Conservation (phyloP, 2,329 filamentous ascomycete species). For the Lojkania enalia region DNA sequence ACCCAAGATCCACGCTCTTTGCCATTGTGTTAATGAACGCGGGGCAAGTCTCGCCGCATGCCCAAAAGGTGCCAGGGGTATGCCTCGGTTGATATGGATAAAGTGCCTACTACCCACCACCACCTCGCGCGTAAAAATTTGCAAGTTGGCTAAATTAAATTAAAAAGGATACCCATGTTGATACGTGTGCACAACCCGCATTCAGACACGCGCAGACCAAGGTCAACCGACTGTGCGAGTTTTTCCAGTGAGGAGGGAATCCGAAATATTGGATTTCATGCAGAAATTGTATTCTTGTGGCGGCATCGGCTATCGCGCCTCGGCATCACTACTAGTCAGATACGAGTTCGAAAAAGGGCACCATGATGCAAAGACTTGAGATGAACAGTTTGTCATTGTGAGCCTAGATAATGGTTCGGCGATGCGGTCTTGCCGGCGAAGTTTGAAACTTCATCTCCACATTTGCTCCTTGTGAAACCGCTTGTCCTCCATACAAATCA, state of each 20-base stretch:
- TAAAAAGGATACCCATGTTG: background rate
- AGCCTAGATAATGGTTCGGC: too few relatives aligned
- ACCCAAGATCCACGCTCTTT: too few relatives aligned
- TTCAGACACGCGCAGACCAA: conserved; percentile 9
- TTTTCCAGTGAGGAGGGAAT: conserved; percentile 13
- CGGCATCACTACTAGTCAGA: too few relatives aligned
- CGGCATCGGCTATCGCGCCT: conserved; percentile 1
- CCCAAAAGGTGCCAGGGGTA: conserved; percentile 3
- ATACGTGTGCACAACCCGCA: conserved; percentile 4
- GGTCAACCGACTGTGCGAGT: conserved; percentile 7
- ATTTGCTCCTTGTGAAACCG: conserved; percentile 2
- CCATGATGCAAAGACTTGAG: too few relatives aligned
- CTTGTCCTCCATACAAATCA: conserved; percentile 1
- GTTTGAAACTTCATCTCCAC: conserved; percentile 2
- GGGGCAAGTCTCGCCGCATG: conserved; percentile 1
- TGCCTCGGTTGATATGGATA: conserved; percentile 41
- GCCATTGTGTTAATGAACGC: conserved; percentile 4
- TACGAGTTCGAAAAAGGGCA: too few relatives aligned
- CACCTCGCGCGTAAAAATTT: conserved; percentile 1
- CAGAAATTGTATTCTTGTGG: conserved; percentile 7
- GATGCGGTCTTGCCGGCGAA: too few relatives aligned
- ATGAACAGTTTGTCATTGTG: too few relatives aligned
- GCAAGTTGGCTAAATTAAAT: conserved; percentile 27
- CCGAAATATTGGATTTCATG: conserved; percentile 18
- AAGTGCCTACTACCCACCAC: conserved; percentile 8